These are phyloP conservation scores for Pythium sukuiense DNA, from an alignment of 352 stramenopile species.

Conservation along the genomic window DNA sequence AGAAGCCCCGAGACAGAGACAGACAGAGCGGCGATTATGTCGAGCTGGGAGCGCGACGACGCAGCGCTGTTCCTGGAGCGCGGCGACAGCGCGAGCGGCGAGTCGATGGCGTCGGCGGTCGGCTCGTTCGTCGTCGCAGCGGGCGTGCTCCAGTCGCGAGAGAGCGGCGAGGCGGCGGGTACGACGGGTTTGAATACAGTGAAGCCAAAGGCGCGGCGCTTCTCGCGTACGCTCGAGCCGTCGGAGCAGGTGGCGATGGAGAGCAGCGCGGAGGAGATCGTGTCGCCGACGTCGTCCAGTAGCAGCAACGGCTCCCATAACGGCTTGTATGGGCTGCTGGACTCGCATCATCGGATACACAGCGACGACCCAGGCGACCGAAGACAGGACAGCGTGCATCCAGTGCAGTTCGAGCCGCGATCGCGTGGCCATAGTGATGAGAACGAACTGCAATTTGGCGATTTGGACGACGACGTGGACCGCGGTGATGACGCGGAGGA, in stretches of 20 bases:
- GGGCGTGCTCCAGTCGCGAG: not conserved
- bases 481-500: constrained; percentile 25
- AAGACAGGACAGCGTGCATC: not conserved
- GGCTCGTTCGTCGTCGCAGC: constrained; percentile 25
- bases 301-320: constrained; percentile 32
- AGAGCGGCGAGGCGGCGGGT: not conserved
- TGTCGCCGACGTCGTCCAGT: constrained; percentile 34
- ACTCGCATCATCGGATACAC: constrained; percentile 18
- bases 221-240: constrained; percentile 3
- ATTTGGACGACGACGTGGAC: constrained; percentile 27
- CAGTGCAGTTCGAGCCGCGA: not conserved
- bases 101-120: constrained; percentile 23
- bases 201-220: constrained; percentile 3
- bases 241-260: not conserved
- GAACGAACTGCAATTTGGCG: constrained; percentile 32
- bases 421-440: constrained; percentile 22
- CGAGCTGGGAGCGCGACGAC: constrained; percentile 34
- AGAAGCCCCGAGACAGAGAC: constrained; percentile 1
- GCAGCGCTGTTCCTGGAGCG: constrained; percentile 22
- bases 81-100: constrained; percentile 7
- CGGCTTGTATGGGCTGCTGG: constrained; percentile 18
- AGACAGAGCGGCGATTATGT: constrained; percentile 16
- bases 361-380: not conserved
- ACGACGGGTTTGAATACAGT: not conserved
- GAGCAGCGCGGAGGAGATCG: constrained; percentile 17